These are phyloP conservation scores for Coemansia reversa DNA, from an alignment of 192 early-diverging fungal genomes.

Conservation along the genomic window DNA sequence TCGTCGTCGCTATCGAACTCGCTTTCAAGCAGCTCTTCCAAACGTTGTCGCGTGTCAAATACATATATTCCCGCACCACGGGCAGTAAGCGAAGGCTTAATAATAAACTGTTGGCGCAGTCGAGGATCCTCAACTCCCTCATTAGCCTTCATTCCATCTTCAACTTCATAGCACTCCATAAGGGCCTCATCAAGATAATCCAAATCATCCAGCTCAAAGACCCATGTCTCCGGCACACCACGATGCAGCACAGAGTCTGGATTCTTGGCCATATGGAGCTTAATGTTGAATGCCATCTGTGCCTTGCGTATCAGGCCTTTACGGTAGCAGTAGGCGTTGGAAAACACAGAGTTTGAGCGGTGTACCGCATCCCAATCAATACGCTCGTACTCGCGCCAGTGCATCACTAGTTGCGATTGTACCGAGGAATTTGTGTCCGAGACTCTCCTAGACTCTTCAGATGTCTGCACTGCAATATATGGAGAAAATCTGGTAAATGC, in stretches of 20 bases:
- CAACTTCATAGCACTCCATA: conserved; percentile 67
- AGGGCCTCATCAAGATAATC: conserved; percentile 69
- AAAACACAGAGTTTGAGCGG: conserved; percentile 30
- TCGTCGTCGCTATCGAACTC: conserved; percentile 51
- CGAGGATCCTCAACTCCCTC: conserved; percentile 29
- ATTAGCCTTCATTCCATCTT: conserved; percentile 56
- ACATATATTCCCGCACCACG: conserved; percentile 64
- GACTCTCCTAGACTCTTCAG: not conserved
- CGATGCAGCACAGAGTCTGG: conserved; percentile 54
- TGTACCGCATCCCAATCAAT: conserved; percentile 60
- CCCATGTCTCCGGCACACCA: conserved; percentile 64
- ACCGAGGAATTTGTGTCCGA: not conserved
- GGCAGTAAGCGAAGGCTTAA: conserved; percentile 66
- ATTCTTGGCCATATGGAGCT: conserved; percentile 59
- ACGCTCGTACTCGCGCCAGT: conserved; percentile 68
- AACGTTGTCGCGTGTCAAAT: conserved; percentile 57
- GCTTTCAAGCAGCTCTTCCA: conserved; percentile 52
- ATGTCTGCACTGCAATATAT: conserved; percentile 6
- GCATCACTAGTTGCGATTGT: conserved; percentile 23
- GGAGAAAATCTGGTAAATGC: conserved; percentile 27
- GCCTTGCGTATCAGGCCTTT: conserved; percentile 70
- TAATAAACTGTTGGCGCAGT: conserved; percentile 56
- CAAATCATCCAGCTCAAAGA: conserved; percentile 62
- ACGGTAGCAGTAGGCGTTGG: conserved; percentile 64
- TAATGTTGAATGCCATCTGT: conserved; percentile 64